Percentiles rank a stretch among this genome's conserved stretches.
These are phyloP conservation scores for Epichloe gansuensis DNA, from an alignment of 2,329 filamentous ascomycete species.

Conservation along the genomic window DNA sequence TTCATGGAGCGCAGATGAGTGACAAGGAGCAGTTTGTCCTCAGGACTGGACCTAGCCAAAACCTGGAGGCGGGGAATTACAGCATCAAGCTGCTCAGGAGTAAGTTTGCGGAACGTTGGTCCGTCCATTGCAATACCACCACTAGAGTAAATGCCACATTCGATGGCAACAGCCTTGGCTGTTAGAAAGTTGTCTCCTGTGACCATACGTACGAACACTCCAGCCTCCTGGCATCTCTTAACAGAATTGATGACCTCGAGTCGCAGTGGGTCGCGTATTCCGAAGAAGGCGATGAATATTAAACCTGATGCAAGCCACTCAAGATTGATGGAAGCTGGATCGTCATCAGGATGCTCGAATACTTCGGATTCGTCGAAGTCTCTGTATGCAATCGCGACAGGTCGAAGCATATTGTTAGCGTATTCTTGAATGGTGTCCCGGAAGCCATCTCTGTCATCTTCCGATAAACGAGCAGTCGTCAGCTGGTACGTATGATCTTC, in stretches of 20 bases:
- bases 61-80: conserved; percentile 53
- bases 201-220: conserved; percentile 52
- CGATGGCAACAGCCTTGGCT: conserved; percentile 29
- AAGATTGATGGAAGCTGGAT: conserved; percentile 21
- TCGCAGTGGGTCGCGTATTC: conserved; percentile 56
- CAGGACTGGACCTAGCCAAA: conserved; percentile 54
- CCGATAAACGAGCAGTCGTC: conserved; percentile 15
- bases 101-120: conserved; percentile 41
- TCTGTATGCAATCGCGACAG: conserved; percentile 60
- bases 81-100: conserved; percentile 33
- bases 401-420: conserved; percentile 57
- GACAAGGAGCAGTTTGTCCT: conserved; percentile 56
- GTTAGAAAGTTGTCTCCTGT: conserved; percentile 39
- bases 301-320: conserved; percentile 34
- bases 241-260: conserved; percentile 50
- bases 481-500: conserved; percentile 29
- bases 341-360: conserved; percentile 34
- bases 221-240: conserved; percentile 46
- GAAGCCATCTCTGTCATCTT: conserved; percentile 20
- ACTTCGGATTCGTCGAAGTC: conserved; percentile 60
- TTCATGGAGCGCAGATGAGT: conserved; percentile 51
- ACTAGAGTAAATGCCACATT: conserved; percentile 32
- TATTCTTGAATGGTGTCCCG: conserved; percentile 33
- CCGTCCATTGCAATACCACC: conserved; percentile 53
- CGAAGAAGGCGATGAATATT: conserved; percentile 37